phyloP scores from a whole-genome alignment of 2,329 filamentous ascomycete genomes.

The Scedosporium apiospermum region DNA sequence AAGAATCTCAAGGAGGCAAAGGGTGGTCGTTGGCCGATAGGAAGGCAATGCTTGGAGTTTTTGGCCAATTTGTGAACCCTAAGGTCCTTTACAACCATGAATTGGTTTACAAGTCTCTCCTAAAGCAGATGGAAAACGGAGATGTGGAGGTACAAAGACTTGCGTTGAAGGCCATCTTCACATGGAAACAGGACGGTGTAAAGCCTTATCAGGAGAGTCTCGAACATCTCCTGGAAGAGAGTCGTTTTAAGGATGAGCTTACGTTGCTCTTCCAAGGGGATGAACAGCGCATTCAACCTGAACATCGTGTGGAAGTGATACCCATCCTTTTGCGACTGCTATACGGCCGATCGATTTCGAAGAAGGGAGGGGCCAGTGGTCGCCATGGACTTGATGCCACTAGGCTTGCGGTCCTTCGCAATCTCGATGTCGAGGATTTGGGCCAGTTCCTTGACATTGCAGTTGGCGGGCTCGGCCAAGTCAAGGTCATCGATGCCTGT shows the following conservation, averaged over 20 bases:
- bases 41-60: constrained; percentile 71
- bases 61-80: constrained; percentile 80
- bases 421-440: constrained; percentile 64
- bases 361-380: constrained; percentile 66
- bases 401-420: constrained; percentile 70
- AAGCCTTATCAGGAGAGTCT: constrained; percentile 76
- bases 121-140: constrained; percentile 74
- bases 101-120: constrained; percentile 66
- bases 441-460: constrained; percentile 76
- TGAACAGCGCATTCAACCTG: constrained; percentile 54
- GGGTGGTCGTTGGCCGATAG: constrained; percentile 71
- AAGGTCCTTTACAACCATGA: constrained; percentile 69
- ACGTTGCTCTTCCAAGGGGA: constrained; percentile 75
- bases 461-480: constrained; percentile 56
- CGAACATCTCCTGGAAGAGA: constrained; percentile 79
- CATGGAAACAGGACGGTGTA: constrained; percentile 77
- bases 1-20: constrained; percentile 36
- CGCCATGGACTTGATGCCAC: constrained; percentile 74
- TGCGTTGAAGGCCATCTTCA: constrained; percentile 72
- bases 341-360: constrained; percentile 81
- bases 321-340: constrained; percentile 79
- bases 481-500: constrained; percentile 46
- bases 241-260: constrained; percentile 88
- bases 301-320: constrained; percentile 67
- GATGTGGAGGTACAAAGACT: constrained; percentile 83